These are phyloP conservation scores for Xylaria nigripes DNA, from an alignment of 495 filamentous ascomycete species.

Conservation along the genomic window DNA sequence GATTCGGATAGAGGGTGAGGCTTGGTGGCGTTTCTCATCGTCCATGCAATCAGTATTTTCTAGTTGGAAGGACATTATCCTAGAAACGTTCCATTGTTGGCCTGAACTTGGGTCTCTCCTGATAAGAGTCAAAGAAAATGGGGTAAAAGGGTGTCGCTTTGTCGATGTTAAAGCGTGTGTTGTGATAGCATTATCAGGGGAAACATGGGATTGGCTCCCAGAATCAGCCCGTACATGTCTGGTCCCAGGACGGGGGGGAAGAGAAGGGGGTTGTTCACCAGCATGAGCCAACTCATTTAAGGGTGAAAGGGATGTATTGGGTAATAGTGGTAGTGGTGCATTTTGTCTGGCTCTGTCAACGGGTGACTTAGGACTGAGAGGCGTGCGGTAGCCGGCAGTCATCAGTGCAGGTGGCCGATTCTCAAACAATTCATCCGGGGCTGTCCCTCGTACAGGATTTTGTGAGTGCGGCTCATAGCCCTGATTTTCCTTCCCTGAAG, in stretches of 20 bases:
- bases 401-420: not conserved
- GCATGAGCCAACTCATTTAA: conserved; percentile 6
- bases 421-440: not conserved
- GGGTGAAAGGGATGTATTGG: conserved; percentile 9
- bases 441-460: conserved; percentile 6
- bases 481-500: conserved; percentile 22
- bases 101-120: conserved; percentile 74
- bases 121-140: conserved; percentile 72
- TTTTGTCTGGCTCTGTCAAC: conserved; percentile 6
- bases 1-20: conserved; percentile 35
- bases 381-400: conserved; percentile 11
- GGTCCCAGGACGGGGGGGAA: conserved; percentile 12
- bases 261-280: conserved; percentile 7
- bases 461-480: conserved; percentile 2
- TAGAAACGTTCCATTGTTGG: conserved; percentile 84
- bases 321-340: conserved; percentile 10
- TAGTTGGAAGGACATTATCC: conserved; percentile 47
- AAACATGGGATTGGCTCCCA: not conserved
- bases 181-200: not conserved
- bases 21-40: conserved; percentile 32
- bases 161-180: conserved; percentile 14
- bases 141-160: conserved; percentile 18
- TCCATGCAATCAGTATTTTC: conserved; percentile 54
- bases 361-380: conserved; percentile 15
- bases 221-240: not conserved